Conservation (phyloP, 805 yeast genomes). For the Candida andamanensis region DNA sequence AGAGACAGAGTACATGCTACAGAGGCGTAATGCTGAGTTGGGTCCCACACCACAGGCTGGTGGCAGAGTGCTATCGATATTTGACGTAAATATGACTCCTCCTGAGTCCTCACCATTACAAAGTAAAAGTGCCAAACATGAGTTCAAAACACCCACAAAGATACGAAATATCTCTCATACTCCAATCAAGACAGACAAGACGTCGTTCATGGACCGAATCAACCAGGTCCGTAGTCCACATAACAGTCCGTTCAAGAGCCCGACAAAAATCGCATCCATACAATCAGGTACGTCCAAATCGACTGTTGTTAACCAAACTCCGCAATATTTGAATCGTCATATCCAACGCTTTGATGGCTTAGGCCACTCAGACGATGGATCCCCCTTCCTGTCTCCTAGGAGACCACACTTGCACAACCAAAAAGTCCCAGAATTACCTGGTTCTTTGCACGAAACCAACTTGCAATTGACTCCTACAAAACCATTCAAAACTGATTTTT, state of each 20-base stretch:
- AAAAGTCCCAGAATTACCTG: not conserved
- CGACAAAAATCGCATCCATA: conserved; percentile 5
- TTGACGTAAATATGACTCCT: conserved; percentile 50
- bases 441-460: too few relatives aligned
- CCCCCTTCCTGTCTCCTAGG: not conserved
- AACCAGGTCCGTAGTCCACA: too few relatives aligned
- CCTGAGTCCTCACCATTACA: conserved; percentile 41
- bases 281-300: conserved; percentile 8
- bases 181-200: conserved; percentile 2
- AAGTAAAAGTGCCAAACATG: conserved; percentile 7
- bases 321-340: conserved; percentile 19
- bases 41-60: conserved; percentile 88
- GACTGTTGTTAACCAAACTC: conserved; percentile 13
- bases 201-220: conserved; percentile 8
- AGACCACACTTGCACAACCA: not conserved
- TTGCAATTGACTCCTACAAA: conserved; percentile 12
- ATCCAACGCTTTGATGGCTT: conserved; percentile 8
- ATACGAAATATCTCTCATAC: conserved; percentile 5
- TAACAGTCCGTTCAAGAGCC: too few relatives aligned
- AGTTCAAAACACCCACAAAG: conserved; percentile 35
- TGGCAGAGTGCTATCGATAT: conserved; percentile 70
- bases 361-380: conserved; percentile 1
- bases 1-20: not conserved
- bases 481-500: conserved; percentile 18
- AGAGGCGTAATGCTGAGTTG: conserved; percentile 32